These are phyloP conservation scores for Lonicera japonica DNA, from an alignment of 129 eudicot species.

Conservation along the genomic window DNA sequence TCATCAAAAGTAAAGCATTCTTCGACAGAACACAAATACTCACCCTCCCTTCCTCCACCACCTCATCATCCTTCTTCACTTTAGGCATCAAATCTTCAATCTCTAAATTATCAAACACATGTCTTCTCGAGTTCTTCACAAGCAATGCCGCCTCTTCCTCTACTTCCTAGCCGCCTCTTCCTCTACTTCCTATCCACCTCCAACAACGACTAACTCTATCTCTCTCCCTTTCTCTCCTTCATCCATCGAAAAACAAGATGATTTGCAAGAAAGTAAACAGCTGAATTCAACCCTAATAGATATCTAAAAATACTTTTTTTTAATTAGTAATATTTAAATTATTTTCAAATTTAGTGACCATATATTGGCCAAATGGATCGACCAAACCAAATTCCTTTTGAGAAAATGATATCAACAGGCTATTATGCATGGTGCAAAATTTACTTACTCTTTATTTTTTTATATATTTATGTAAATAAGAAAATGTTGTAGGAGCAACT, in stretches of 20 bases:
- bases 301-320: no score
- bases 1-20: slow-evolving; percentile 87
- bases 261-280: slow-evolving; percentile 67
- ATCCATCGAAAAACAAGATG: slow-evolving; percentile 35
- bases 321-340: no score
- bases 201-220: slow-evolving; percentile 52
- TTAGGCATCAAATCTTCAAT: slow-evolving; percentile 24
- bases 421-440: no score
- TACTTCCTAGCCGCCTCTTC: no score
- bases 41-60: slow-evolving; percentile 34
- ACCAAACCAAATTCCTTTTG: no score
- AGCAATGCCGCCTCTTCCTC: slow-evolving; percentile 1
- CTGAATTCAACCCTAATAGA: slow-evolving; percentile 63
- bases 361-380: no score
- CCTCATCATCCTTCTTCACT: slow-evolving; percentile 24
- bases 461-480: no score
- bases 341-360: no score
- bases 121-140: slow-evolving; percentile 59
- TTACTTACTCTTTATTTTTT: no score
- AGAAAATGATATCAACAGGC: no score
- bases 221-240: slow-evolving; percentile 55
- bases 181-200: no score
- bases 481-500: no score
- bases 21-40: slow-evolving; percentile 85
- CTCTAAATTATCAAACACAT: slow-evolving; percentile 73